These are phyloP conservation scores for Flagelloscypha sp. DNA, from an alignment of 768 basidiomycete species.

Conservation along the genomic window DNA sequence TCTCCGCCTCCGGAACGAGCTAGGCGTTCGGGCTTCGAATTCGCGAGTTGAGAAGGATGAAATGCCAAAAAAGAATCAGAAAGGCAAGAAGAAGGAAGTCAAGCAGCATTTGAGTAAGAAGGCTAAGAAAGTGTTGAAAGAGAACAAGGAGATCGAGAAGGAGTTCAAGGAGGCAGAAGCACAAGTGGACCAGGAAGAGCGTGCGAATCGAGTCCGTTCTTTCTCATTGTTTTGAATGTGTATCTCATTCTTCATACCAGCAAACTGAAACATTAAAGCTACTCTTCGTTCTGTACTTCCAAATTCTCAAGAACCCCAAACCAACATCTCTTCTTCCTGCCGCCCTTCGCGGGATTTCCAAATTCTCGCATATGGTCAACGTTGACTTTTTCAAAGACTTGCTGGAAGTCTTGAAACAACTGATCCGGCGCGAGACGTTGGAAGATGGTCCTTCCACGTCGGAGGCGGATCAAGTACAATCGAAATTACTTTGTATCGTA, in stretches of 20 bases:
- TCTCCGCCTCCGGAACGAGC: slow-evolving; percentile 80
- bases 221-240: slow-evolving; percentile 3
- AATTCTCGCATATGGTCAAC: slow-evolving; percentile 94
- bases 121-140: slow-evolving; percentile 74
- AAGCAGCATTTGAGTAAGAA: slow-evolving; percentile 88
- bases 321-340: slow-evolving; percentile 76
- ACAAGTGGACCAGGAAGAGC: slow-evolving; percentile 87
- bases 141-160: slow-evolving; percentile 82
- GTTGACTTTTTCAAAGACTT: slow-evolving; percentile 98
- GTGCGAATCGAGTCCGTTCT: slow-evolving; percentile 62
- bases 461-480: slow-evolving; percentile 37
- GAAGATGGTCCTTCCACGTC: slow-evolving; percentile 17
- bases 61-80: slow-evolving; percentile 27
- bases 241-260: slow-evolving; percentile 32
- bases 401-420: slow-evolving; percentile 72
- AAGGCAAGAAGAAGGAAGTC: slow-evolving; percentile 47
- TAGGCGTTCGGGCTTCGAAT: slow-evolving; percentile 71
- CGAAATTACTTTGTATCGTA: slow-evolving; percentile 75
- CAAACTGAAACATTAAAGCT: slow-evolving; percentile 98
- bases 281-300: slow-evolving; percentile 94
- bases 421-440: slow-evolving; percentile 50
- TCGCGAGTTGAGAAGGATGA: slow-evolving; percentile 52
- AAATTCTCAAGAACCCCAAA: slow-evolving; percentile 79
- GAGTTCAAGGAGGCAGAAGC: slow-evolving; percentile 94
- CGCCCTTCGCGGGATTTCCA: slow-evolving; percentile 86